Evolutionary conservation across 129 eudicot genomes (phyloP), one percentile per base, ranked within the genome.

Genomic region (Lactuca saligna): DNA sequence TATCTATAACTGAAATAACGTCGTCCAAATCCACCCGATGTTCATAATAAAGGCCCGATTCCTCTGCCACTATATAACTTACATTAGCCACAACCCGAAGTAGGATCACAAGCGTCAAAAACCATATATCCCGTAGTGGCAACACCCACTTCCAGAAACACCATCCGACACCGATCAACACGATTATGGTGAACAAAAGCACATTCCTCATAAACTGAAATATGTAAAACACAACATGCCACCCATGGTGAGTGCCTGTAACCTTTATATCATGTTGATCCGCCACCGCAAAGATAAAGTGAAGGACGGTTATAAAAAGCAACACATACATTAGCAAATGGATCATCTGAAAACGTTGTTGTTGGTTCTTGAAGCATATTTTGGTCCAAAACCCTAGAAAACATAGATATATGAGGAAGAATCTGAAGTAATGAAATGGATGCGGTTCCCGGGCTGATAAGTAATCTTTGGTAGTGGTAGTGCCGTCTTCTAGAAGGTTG

Each of bases 21-120:
- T 93, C 95, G 42, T 93, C 84, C 95, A 97, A 93, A 17, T 97
- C 85, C 16, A 89, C 84, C 99, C 99, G 87, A 56, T 94, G 95
- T 79, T 77, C 87, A 60, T 89, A 89, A 76, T 87, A 89, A 0
- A 97, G 99, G 1, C 99, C 99, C 0, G 99, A 87, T 72, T 94
- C 99, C 16, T 93, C 96, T 17, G 87, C 87, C 60, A 89, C 96
- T 37, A 94, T 70, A 3, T 90, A 87, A 5, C 92, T 97, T 29
- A 89, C 63, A 80, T 89, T 94, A 4, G 97, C 96, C 79, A 85
- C 78, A 5, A 89, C 97, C 80, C 87, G 97, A 20, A 94, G 80
- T 1, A 97, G 99, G 41, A 94, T 89, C 87, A 89, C 97, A 66
- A 87, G 83, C 96, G 87, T 89, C 87, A 94, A 85, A 58, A 89